Evolutionary conservation across 768 basidiomycete species (phyloP), one percentile per base, ranked within the genome.

Genomic region (Cyathus striatus): DNA sequence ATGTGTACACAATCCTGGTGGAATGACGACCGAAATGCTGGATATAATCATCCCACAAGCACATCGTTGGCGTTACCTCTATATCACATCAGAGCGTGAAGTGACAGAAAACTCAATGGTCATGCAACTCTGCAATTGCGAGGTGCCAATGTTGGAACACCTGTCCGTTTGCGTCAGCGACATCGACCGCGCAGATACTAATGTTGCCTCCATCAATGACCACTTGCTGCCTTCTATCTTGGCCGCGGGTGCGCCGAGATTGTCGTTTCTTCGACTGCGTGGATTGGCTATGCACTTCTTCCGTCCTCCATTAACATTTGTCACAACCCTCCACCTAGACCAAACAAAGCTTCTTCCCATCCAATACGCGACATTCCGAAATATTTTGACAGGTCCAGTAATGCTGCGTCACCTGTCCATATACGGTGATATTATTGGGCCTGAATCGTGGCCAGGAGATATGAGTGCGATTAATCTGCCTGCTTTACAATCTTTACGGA

Each of bases 291-390:
- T 72, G 20, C 58, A 68, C 32, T 56, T 65, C 27, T 66, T 71
- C 43, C 61, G 57, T 1, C 70, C 72, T 4, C 63, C 60, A 10
- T 53, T 73, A 14, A 21, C 53, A 0, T 43, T 46, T 3, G 50
- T 73, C 4, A 65, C 59, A 20, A 69, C 63, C 0, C 62, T 78
- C 16, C 70, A 75, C 45, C 60, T 78, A 25, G 71, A 75, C 40
- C 66, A 73, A 38, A 71, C 66, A 1, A 56, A 54, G 9, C 35
- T 52, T 2, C 39, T 70, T 3, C 63, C 69, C 17, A 54, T 75
- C 5, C 50, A 50, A 4, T 70, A 66, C 49, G 42, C 49, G 12
- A 55, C 58, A 3, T 66, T 76, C 41, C 50, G 54, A 13, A 47
- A 49, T 4, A 48, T 72, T n/a, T n/a, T 73, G n/a, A 62, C 60